Base-by-base conservation (phyloP, 164 flowering plant genomes). In the Stephania japonica region DNA sequence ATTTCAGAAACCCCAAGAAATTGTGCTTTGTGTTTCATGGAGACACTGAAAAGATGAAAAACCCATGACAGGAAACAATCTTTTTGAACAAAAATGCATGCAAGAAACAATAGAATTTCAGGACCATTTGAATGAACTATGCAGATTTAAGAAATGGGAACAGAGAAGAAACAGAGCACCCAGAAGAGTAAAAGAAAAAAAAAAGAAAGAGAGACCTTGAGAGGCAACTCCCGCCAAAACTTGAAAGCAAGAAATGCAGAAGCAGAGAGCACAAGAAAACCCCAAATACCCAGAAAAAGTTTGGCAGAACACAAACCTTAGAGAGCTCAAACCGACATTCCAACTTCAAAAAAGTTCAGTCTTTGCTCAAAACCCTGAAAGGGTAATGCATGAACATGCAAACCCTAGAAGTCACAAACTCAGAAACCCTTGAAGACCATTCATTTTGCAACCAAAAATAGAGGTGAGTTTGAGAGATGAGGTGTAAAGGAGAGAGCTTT, bases 11-110 rank as follows among this genome's bases (percentile, higher is more conserved):
- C 14, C n/a, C 21, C 5, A 56, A 56, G 62, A 5, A 56, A 56
- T 16, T 19, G 62, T 56, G 62, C 19, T 13, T 56, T 18, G 19
- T 13, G 19, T 56, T 19, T 19, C 19, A 56, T 5, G 6, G 19
- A 56, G 21, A 19, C 62, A 56, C 62, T 3, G 7, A 56, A 56
- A 56, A 44, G 14, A 8, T 13, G 0, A 9, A 47, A 47, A 47
- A 12, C 53, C 11, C 0, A 8, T 11, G 13, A 47, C 53, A 47
- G 10, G 53, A 47, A 56, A 56, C n/a, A 56, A 19, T 14, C 62
- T 56, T 23, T 26, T 53, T 23, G 18, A 9, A 27, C 25, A 66
- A 18, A 14, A 73, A 27, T 53, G 75, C 70, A 65, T 47, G 75
- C 75, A 73, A 65, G 32, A 12, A 26, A 32, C 43, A 32, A 2